These are phyloP conservation scores for Cryptosporidium felis DNA, from an alignment of 169 alveolate genomes.

Conservation along the genomic window DNA sequence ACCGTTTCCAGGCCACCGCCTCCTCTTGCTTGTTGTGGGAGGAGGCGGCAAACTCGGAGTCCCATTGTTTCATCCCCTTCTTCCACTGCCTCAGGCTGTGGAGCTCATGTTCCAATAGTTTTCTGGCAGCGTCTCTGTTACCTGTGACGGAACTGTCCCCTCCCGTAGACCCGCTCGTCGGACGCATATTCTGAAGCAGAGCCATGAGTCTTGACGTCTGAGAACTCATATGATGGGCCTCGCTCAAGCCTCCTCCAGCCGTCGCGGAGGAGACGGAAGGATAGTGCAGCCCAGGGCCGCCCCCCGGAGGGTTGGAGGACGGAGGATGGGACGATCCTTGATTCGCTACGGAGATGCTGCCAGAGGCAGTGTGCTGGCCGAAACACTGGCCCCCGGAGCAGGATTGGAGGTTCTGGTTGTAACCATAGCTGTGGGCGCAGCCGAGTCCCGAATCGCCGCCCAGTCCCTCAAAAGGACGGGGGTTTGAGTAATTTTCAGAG, in stretches of 20 bases:
- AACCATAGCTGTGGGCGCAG: not conserved
- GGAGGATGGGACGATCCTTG: too few relatives aligned
- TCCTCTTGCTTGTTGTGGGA: conserved; percentile 46
- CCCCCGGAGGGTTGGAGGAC: too few relatives aligned
- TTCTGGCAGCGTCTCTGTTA: conserved; percentile 24
- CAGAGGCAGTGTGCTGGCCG: too few relatives aligned
- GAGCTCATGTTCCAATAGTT: conserved; percentile 46
- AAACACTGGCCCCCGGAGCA: too few relatives aligned
- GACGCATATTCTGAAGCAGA: conserved; percentile 11
- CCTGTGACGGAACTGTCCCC: not conserved
- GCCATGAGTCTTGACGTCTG: not conserved
- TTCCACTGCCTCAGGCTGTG: conserved; percentile 60
- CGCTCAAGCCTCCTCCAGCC: not conserved
- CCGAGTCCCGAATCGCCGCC: too few relatives aligned
- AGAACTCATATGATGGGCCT: not conserved
- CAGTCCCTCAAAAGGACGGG: too few relatives aligned
- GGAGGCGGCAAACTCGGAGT: conserved; percentile 28
- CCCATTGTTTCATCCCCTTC: conserved; percentile 70
- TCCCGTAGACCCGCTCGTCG: conserved; percentile 44
- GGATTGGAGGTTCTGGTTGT: too few relatives aligned
- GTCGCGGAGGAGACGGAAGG: not conserved
- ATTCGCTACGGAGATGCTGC: too few relatives aligned
- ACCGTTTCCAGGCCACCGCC: conserved; percentile 62
- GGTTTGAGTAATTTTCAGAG: too few relatives aligned
- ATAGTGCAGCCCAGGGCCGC: too few relatives aligned